These are phyloP conservation scores for Tricholomella constricta DNA, from an alignment of 768 basidiomycete genomes.

Conservation along the genomic window DNA sequence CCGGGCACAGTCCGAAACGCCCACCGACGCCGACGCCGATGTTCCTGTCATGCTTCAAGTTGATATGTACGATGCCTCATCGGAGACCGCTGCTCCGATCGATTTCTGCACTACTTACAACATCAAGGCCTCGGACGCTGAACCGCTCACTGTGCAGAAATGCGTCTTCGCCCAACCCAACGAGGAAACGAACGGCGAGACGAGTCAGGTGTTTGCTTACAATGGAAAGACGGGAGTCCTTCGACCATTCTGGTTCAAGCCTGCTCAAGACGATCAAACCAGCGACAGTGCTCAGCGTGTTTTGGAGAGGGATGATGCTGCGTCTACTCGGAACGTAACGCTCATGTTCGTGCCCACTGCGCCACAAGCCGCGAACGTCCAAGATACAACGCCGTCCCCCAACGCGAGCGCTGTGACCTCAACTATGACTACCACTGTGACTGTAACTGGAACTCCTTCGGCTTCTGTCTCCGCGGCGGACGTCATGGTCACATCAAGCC, in stretches of 20 bases:
- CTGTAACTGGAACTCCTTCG: constrained; percentile 24
- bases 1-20: not conserved
- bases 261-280: constrained; percentile 19
- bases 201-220: constrained; percentile 64
- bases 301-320: constrained; percentile 24
- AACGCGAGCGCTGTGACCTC: constrained; percentile 20
- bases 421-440: constrained; percentile 27
- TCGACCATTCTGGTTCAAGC: constrained; percentile 50
- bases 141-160: constrained; percentile 48
- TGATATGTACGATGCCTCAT: constrained; percentile 29
- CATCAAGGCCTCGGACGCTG: not conserved
- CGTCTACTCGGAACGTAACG: constrained; percentile 44
- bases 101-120: constrained; percentile 55
- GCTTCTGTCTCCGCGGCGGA: constrained; percentile 20
- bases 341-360: constrained; percentile 51
- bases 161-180: constrained; percentile 37
- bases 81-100: constrained; percentile 35
- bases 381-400: constrained; percentile 11
- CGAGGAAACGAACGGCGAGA: constrained; percentile 1
- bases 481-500: constrained; percentile 5
- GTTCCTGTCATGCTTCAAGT: constrained; percentile 44
- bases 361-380: constrained; percentile 29
- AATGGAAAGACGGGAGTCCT: constrained; percentile 48
- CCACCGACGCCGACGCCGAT: constrained; percentile 13
- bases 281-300: constrained; percentile 13